These are phyloP conservation scores for Diplodia seriata DNA, from an alignment of 2,329 filamentous ascomycete genomes.

Conservation along the genomic window DNA sequence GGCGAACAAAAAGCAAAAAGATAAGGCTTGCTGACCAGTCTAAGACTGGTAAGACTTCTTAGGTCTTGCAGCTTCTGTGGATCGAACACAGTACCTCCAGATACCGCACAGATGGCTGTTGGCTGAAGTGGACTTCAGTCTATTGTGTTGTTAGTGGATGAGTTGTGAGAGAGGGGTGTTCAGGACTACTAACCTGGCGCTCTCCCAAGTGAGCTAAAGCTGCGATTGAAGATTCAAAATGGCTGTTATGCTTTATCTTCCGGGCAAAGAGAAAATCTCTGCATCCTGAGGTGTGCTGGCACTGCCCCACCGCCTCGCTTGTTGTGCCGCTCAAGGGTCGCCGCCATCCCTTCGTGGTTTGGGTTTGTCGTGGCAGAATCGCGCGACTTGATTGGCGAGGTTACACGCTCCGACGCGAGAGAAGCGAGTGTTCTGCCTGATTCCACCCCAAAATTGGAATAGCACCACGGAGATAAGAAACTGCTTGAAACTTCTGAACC, in stretches of 20 bases:
- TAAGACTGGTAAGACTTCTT: background rate
- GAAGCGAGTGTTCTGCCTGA: background rate
- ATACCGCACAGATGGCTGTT: constrained; percentile 42
- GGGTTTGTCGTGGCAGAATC: background rate
- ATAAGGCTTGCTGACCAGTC: constrained; percentile 2
- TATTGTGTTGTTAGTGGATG: constrained; percentile 3
- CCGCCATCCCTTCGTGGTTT: background rate
- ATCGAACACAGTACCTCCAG: constrained; percentile 50
- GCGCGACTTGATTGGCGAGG: background rate
- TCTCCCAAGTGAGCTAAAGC: constrained; percentile 50
- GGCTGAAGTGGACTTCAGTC: constrained; percentile 45
- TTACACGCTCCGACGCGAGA: no score
- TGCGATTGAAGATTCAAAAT: constrained; percentile 26
- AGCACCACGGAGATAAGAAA: no score
- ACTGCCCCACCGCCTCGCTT: background rate
- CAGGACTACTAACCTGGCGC: constrained; percentile 39
- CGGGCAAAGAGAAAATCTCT: no score
- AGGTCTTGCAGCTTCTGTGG: constrained; percentile 44
- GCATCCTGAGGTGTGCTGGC: no score
- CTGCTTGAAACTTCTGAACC: no score
- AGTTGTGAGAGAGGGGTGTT: background rate
- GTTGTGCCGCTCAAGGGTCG: background rate
- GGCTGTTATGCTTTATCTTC: background rate
- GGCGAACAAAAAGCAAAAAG: background rate
- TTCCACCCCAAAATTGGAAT: no score